Evolutionary conservation across 768 basidiomycete genomes (phyloP).

Genomic region (Tremella fuciformis): DNA sequence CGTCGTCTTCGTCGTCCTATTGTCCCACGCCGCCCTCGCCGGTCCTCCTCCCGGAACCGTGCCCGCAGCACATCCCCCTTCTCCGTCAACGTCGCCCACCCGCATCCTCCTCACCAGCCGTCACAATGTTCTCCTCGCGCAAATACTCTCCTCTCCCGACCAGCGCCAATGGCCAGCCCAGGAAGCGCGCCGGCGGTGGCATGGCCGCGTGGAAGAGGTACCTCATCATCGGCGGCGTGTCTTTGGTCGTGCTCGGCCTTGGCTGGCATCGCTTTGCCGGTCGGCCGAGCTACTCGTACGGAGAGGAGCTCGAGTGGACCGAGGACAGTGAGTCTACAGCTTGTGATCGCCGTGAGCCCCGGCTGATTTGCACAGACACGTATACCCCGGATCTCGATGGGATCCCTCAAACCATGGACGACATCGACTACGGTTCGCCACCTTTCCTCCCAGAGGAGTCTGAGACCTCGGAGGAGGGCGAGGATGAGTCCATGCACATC

Average conservation of each 20-base stretch:
- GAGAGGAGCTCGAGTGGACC: conserved; percentile 23
- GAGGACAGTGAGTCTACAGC: conserved; percentile 34
- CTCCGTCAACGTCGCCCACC: neutral
- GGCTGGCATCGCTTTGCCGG: conserved; percentile 22
- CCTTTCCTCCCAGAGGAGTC: conserved; percentile 45
- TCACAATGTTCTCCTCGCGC: conserved; percentile 44
- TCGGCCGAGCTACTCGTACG: neutral
- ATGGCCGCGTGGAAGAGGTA: conserved; percentile 46
- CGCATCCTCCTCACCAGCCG: conserved; percentile 1
- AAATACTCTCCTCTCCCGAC: conserved; percentile 49
- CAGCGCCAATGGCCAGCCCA: conserved; percentile 12
- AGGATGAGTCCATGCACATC: conserved; percentile 26
- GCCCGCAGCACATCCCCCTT: neutral
- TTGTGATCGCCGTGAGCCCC: neutral
- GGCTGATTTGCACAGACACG: conserved; percentile 24
- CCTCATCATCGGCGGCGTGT: conserved; percentile 34
- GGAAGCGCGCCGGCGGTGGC: conserved; percentile 39
- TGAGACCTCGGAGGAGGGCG: conserved; percentile 27
- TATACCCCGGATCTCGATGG: conserved; percentile 36
- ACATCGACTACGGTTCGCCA: conserved; percentile 45
- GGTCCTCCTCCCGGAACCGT: neutral
- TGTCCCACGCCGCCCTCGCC: neutral
- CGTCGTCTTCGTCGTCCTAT: neutral
- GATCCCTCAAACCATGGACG: conserved; percentile 14
- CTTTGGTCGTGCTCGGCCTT: conserved; percentile 28